Conservation (phyloP, 2,329 filamentous ascomycete genomes). For the Pseudogymnoascus sp. region DNA sequence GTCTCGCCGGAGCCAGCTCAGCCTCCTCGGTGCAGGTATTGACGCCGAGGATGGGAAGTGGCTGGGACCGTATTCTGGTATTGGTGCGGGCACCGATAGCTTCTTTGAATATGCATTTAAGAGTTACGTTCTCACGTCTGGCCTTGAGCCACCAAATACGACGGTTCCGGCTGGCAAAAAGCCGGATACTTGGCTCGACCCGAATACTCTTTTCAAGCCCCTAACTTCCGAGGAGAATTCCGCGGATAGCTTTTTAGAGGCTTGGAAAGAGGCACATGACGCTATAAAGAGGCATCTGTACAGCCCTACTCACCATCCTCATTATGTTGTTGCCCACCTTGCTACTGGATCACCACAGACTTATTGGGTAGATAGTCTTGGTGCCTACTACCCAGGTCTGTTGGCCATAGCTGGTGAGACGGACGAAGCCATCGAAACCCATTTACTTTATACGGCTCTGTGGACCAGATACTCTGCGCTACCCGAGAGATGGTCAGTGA, state of each 20-base stretch:
- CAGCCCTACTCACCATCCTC: constrained; percentile 74
- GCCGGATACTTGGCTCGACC: constrained; percentile 46
- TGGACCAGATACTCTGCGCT: constrained; percentile 94
- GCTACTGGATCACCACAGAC: constrained; percentile 80
- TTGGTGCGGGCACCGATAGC: constrained; percentile 93
- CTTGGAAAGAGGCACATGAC: constrained; percentile 78
- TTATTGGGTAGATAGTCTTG: constrained; percentile 93
- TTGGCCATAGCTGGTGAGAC: constrained; percentile 79
- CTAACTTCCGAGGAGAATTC: constrained; percentile 59
- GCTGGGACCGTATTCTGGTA: constrained; percentile 83
- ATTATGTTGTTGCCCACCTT: constrained; percentile 86
- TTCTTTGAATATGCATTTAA: constrained; percentile 99
- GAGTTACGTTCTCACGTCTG: constrained; percentile 81
- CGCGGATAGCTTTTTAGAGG: constrained; percentile 67
- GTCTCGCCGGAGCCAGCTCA: constrained; percentile 74
- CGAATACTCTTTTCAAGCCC: constrained; percentile 52
- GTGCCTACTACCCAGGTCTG: constrained; percentile 89
- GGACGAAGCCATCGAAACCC: constrained; percentile 83
- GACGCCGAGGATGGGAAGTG: constrained; percentile 86
- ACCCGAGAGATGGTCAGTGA: constrained; percentile 87
- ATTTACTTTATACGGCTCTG: constrained; percentile 81
- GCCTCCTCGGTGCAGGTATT: constrained; percentile 82
- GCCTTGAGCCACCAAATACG: constrained; percentile 52
- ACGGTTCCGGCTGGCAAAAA: constrained; percentile 21
- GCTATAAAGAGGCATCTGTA: constrained; percentile 91